Percentiles rank a stretch among this genome's conserved stretches.
phyloP scores from a whole-genome alignment of 495 filamentous ascomycete species.

The Hypoxylon rickii region DNA sequence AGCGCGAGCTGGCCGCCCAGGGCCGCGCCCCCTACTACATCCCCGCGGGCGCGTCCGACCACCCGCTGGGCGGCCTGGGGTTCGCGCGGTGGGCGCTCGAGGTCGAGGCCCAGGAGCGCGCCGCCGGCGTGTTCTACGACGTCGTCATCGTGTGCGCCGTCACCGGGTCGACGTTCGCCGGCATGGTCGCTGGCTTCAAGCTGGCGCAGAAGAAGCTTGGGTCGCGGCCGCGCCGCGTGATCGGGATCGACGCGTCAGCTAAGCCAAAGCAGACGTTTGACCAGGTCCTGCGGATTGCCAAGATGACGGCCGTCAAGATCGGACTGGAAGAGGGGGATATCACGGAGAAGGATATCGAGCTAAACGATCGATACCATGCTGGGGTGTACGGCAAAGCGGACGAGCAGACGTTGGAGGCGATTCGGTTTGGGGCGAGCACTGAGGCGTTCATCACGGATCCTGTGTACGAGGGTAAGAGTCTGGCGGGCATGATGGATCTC shows the following conservation, averaged over 20 bases:
- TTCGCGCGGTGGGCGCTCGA: constrained; percentile 70
- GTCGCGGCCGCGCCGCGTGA: constrained; percentile 48
- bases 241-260: constrained; percentile 68
- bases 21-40: constrained; percentile 67
- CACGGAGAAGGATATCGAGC: constrained; percentile 56
- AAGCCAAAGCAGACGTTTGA: constrained; percentile 57
- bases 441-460: constrained; percentile 72
- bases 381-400: constrained; percentile 65
- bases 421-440: constrained; percentile 62
- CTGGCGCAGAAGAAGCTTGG: constrained; percentile 51
- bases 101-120: constrained; percentile 60
- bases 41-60: constrained; percentile 66
- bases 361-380: constrained; percentile 66
- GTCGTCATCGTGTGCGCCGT: constrained; percentile 66
- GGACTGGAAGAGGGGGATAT: constrained; percentile 60
- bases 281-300: constrained; percentile 65
- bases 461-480: constrained; percentile 69
- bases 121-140: constrained; percentile 62
- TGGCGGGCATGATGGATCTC: constrained; percentile 68
- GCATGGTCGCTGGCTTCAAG: constrained; percentile 68
- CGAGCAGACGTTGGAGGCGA: constrained; percentile 61
- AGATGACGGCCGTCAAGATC: constrained; percentile 60
- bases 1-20: constrained; percentile 46
- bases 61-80: constrained; percentile 66
- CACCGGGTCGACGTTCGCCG: constrained; percentile 65